Percentiles rank a stretch among this genome's conserved stretches.
These are phyloP conservation scores for Fraxinus excelsior DNA, from an alignment of 257 asterid species.

Conservation along the genomic window DNA sequence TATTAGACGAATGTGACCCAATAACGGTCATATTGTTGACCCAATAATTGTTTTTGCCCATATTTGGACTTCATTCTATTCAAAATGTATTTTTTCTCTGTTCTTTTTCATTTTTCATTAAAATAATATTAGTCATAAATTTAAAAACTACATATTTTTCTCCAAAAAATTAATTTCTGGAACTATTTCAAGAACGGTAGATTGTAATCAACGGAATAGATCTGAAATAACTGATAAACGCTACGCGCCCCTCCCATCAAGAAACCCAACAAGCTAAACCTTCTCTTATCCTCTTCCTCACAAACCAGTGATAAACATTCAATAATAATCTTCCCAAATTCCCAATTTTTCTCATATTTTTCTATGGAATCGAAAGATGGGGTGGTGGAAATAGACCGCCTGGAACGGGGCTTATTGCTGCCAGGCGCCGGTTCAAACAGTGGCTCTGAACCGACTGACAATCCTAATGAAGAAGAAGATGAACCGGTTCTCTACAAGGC, in stretches of 20 bases:
- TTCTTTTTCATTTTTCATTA: too few species aligned
- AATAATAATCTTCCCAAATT: background rate
- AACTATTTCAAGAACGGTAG: too few species aligned
- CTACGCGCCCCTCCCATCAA: background rate
- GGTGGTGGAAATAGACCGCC: slow-evolving; percentile 47
- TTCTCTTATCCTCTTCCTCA: background rate
- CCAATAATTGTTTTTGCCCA: too few species aligned
- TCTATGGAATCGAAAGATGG: slow-evolving; percentile 46
- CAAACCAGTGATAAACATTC: background rate
- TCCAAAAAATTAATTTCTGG: too few species aligned
- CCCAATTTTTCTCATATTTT: background rate
- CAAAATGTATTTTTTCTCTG: too few species aligned
- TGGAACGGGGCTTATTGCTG: slow-evolving; percentile 59
- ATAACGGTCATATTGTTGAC: too few species aligned
- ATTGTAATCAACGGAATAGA: background rate
- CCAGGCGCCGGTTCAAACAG: slow-evolving; percentile 20
- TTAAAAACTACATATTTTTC: too few species aligned
- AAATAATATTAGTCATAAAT: too few species aligned
- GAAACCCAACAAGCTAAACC: background rate
- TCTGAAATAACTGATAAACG: background rate
- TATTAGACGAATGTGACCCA: too few species aligned
- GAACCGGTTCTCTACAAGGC: slow-evolving; percentile 52
- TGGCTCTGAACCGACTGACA: slow-evolving; percentile 15
- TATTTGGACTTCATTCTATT: too few species aligned
- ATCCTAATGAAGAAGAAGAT: slow-evolving; percentile 27